Evolutionary conservation across 495 filamentous ascomycete species (phyloP).

Genomic region (Hypoxylon intermedium): DNA sequence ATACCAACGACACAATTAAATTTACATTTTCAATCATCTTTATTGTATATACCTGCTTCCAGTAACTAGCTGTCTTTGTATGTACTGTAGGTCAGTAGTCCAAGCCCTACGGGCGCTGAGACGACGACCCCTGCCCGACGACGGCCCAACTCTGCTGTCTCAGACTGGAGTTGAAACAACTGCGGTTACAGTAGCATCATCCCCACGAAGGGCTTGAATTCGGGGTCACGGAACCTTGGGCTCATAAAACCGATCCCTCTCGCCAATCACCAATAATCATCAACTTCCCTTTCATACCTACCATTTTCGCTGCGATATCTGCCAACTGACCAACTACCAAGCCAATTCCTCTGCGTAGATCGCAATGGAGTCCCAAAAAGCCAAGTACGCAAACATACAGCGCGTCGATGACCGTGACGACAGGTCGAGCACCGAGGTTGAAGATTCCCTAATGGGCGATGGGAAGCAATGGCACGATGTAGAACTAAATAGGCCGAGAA

Average conservation of each 20-base stretch:
- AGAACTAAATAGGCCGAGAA: constrained; percentile 32
- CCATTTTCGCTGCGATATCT: background rate
- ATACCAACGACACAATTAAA: no score
- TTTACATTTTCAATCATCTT: background rate
- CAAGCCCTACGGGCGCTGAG: constrained; percentile 3
- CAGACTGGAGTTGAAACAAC: constrained; percentile 34
- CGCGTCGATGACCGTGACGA: constrained; percentile 44
- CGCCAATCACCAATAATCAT: constrained; percentile 24
- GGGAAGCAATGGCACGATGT: constrained; percentile 48
- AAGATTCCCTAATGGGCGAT: constrained; percentile 49
- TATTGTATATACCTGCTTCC: background rate
- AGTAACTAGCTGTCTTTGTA: background rate
- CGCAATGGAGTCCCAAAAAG: constrained; percentile 47
- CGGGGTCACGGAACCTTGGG: no score
- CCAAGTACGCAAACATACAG: constrained; percentile 42
- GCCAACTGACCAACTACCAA: background rate
- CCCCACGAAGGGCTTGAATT: constrained; percentile 1
- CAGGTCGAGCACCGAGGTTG: constrained; percentile 52
- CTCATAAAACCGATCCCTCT: constrained; percentile 16
- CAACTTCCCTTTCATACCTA: constrained; percentile 16
- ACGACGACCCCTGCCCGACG: constrained; percentile 7
- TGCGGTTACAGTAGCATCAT: constrained; percentile 18
- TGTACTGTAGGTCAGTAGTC: no score
- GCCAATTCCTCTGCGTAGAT: constrained; percentile 17
- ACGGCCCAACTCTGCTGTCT: constrained; percentile 12